A percentile compares a stretch with the other conserved stretches of the same genome.
Conservation (phyloP, 768 basidiomycete genomes). For the Myochromella boudieri region DNA sequence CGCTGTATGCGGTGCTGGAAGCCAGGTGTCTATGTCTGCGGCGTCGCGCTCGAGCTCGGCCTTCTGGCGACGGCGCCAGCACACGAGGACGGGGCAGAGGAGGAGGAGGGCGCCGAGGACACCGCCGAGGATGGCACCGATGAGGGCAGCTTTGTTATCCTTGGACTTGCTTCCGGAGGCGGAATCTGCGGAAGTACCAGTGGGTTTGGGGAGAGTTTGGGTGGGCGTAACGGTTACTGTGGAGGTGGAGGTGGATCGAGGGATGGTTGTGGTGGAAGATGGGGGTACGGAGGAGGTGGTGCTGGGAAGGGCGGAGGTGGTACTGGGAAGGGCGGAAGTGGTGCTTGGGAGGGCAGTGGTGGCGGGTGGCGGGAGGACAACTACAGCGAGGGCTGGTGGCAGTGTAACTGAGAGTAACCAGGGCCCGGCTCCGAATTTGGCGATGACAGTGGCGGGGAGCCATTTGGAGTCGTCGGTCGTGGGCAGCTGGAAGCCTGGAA, state of each 20-base stretch:
- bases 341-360: constrained; percentile 1
- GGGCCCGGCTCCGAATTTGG: constrained; percentile 9
- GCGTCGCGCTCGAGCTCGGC: not conserved
- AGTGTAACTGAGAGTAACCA: constrained; percentile 8
- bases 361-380: constrained; percentile 2
- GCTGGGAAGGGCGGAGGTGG: constrained; percentile 1
- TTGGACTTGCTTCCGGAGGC: not conserved
- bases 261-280: not conserved
- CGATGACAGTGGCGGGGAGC: constrained; percentile 8
- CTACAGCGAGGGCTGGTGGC: constrained; percentile 8
- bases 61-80: constrained; percentile 10
- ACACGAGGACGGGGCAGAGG: constrained; percentile 5
- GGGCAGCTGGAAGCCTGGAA: constrained; percentile 11
- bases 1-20: constrained; percentile 10
- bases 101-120: constrained; percentile 9
- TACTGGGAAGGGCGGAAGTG: not conserved
- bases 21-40: constrained; percentile 13
- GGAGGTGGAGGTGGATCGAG: not conserved
- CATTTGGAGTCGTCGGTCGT: constrained; percentile 13
- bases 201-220: not conserved
- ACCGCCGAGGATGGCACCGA: constrained; percentile 11
- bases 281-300: constrained; percentile 2
- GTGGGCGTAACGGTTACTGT: constrained; percentile 8
- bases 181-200: not conserved
- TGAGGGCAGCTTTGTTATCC: not conserved